These are phyloP conservation scores for Quercus robur DNA, from an alignment of 306 rosid species.

Conservation along the genomic window DNA sequence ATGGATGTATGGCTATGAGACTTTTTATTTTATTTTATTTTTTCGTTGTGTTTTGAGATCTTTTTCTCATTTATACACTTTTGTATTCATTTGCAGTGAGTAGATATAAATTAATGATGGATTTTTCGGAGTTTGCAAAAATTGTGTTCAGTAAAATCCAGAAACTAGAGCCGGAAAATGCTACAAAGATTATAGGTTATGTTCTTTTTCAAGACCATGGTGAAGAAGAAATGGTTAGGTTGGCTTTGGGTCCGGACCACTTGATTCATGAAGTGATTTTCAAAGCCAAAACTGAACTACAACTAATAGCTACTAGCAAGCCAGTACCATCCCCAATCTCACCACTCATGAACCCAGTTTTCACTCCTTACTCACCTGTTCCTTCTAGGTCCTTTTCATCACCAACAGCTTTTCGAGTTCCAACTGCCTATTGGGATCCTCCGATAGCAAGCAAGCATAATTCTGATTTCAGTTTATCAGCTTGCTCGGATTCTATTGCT, in stretches of 20 bases:
- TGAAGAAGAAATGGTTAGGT: conserved; percentile 43
- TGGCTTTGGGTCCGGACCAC: conserved; percentile 59
- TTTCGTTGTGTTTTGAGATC: too few relatives aligned
- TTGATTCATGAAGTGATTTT: conserved; percentile 36
- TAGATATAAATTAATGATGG: conserved; percentile 44
- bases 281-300: conserved; percentile 45
- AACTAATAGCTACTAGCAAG: conserved; percentile 15
- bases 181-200: conserved; percentile 51
- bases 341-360: conserved; percentile 30
- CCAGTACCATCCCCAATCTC: conserved; percentile 26
- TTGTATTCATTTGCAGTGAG: conserved; percentile 33
- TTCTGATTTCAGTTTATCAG: conserved; percentile 24
- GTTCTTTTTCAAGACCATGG: conserved; percentile 53
- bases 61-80: not conserved
- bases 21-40: not conserved
- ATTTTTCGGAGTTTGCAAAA: conserved; percentile 52
- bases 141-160: conserved; percentile 44
- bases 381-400: conserved; percentile 27
- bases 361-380: conserved; percentile 22
- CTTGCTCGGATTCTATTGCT: conserved; percentile 34
- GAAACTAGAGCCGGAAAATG: conserved; percentile 58
- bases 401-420: conserved; percentile 20
- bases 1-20: not conserved
- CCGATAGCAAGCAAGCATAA: conserved; percentile 21
- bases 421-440: conserved; percentile 41